Evolutionary conservation across 1,284 basidiomycete genomes (phyloP).

Genomic region (Limonomyces culmigenus): DNA sequence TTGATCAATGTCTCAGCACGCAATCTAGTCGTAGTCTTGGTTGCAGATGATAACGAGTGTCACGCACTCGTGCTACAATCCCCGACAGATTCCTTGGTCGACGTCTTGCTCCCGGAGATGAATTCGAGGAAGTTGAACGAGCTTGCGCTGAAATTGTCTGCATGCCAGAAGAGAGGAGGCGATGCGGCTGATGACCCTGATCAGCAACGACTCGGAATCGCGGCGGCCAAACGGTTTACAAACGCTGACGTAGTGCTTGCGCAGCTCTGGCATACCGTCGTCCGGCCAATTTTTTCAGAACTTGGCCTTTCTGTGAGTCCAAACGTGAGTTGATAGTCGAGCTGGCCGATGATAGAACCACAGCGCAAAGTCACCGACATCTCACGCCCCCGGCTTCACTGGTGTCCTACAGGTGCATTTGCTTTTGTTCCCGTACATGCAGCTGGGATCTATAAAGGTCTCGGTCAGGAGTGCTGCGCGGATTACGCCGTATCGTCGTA

Average conservation of each 20-base stretch:
- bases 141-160: neutral
- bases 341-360: neutral
- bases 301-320: neutral
- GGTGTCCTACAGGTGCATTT: neutral
- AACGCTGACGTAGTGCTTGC: neutral
- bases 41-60: neutral
- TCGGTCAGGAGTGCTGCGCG: neutral
- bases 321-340: neutral
- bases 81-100: neutral
- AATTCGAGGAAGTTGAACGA: neutral
- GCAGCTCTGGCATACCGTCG: neutral
- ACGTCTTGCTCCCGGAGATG: neutral
- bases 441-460: neutral
- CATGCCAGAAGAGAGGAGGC: neutral
- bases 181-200: neutral
- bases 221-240: neutral
- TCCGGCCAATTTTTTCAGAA: neutral
- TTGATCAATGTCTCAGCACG: neutral
- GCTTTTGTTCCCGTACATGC: neutral
- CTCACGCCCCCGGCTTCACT: neutral
- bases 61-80: neutral
- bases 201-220: neutral
- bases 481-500: slow-evolving; percentile 1
- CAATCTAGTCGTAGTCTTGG: neutral
- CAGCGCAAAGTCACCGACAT: neutral